Evolutionary conservation across 305 asterid genomes (phyloP), one percentile per base, ranked within the genome.

Genomic region (Fraxinus velutina): DNA sequence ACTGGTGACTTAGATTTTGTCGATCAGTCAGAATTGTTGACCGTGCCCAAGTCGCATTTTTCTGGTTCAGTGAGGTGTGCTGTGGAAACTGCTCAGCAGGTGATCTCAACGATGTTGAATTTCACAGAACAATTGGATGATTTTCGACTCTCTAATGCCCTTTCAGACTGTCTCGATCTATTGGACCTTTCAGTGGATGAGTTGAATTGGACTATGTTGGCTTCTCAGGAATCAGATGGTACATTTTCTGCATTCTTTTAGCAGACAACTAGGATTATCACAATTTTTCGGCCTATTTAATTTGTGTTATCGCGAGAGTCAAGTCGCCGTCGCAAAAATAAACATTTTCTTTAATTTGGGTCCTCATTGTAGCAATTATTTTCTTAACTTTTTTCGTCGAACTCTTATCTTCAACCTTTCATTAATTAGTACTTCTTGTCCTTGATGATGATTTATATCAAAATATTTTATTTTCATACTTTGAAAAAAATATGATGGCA

Each of bases 171-270:
- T 84, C 84, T 83, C 42, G 92, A 90, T 33, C 88, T 92, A 68
- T 86, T 92, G 88, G 96, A 90, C 79, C 76, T 85, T 4, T 84
- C 96, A 3, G 33, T 85, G 1, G 92, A 92, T 83, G 89, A 88
- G 55, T 52, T 92, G 71, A 80, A 32, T 76, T 81, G 86, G 80
- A 80, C 91, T 5, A 81, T 92, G 1, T 78, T 92, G 7, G 84
- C 87, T 80, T 90, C 91, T 22, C 82, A 71, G 30, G 83, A 73
- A 27, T 71, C 88, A 32, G 82, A 75, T 6, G 91, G 92, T 90
- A 76, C 29, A 12, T 4, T 78, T 64, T 50, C 39, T 73, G 64
- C 64, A 47, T 47, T 47, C 19, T 47, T 13, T 47, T 47, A 13
- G 2, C 57, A 12, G 57, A 44, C 13, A 44, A 12, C 5, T 44